These are phyloP conservation scores for Pleomassaria siparia DNA, from an alignment of 2,329 filamentous ascomycete genomes.

Conservation along the genomic window DNA sequence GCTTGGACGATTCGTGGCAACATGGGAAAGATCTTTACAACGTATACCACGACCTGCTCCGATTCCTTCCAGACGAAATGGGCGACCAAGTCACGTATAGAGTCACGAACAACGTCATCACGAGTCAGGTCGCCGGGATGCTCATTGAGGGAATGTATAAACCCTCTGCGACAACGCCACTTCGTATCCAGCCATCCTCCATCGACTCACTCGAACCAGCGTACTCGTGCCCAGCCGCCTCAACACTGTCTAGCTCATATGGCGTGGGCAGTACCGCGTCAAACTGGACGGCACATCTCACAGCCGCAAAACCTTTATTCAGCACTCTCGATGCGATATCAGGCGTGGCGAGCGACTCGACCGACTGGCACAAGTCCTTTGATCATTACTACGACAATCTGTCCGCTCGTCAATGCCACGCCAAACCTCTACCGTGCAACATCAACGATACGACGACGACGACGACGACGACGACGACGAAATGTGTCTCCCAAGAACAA, in stretches of 20 bases:
- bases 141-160: constrained; percentile 66
- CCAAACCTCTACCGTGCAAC: constrained; percentile 70
- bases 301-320: constrained; percentile 58
- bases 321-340: constrained; percentile 66
- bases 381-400: constrained; percentile 88
- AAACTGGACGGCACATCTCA: constrained; percentile 67
- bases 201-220: constrained; percentile 75
- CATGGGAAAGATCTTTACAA: constrained; percentile 75
- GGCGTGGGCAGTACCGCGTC: constrained; percentile 46
- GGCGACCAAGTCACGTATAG: constrained; percentile 60
- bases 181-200: constrained; percentile 54
- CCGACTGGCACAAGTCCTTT: constrained; percentile 68
- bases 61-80: constrained; percentile 62
- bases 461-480: no score
- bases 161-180: constrained; percentile 28
- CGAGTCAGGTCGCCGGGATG: constrained; percentile 77
- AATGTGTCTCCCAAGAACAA: constrained; percentile 63
- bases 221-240: constrained; percentile 64
- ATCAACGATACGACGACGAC: constrained; percentile 50
- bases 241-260: constrained; percentile 47
- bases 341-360: constrained; percentile 58
- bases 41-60: constrained; percentile 72
- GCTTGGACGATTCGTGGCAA: constrained; percentile 72
- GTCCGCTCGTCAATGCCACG: constrained; percentile 75
- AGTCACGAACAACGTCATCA: constrained; percentile 82